Percentiles rank a stretch among this genome's conserved stretches.
Evolutionary conservation across 164 flowering plant species (phyloP).

Genomic region (Pachysandra terminalis): DNA sequence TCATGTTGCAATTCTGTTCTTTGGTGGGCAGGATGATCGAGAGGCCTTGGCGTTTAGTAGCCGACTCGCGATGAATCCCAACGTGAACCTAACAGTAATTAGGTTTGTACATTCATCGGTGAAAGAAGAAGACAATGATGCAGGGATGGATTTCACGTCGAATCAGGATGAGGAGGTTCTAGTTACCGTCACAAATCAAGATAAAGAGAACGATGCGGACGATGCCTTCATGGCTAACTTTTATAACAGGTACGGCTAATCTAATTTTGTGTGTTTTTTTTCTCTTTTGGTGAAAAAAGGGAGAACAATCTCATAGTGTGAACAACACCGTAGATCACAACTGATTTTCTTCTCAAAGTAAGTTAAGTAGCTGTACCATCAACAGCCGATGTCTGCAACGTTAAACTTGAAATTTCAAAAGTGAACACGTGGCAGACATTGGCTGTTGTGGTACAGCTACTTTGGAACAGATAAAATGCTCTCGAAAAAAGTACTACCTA

Average conservation of each 20-base stretch:
- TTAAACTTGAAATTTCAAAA: too few relatives aligned
- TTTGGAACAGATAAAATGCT: too few relatives aligned
- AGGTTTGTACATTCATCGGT: conserved; percentile 32
- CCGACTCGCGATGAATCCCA: conserved; percentile 35
- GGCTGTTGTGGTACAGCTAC: too few relatives aligned
- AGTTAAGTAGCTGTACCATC: too few relatives aligned
- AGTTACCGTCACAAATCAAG: conserved; percentile 30
- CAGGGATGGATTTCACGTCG: conserved; percentile 14
- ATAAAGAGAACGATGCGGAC: conserved; percentile 33
- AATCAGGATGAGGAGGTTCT: conserved; percentile 19
- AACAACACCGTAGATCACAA: too few relatives aligned
- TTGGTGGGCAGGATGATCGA: conserved; percentile 73
- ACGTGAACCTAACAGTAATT: conserved; percentile 45
- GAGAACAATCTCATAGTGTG: too few relatives aligned
- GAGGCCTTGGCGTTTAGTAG: conserved; percentile 61
- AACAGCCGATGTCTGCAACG: too few relatives aligned
- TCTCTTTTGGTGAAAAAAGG: too few relatives aligned
- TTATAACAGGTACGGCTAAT: conserved; percentile 48
- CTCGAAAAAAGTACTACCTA: too few relatives aligned
- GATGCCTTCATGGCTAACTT: conserved; percentile 37
- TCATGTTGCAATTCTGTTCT: conserved; percentile 54
- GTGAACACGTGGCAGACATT: too few relatives aligned
- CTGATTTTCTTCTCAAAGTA: too few relatives aligned
- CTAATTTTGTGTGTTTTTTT: too few relatives aligned
- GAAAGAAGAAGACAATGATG: neutral